Conservation (phyloP, 108 stramenopile species). For the Cyclotella kingstonii region DNA sequence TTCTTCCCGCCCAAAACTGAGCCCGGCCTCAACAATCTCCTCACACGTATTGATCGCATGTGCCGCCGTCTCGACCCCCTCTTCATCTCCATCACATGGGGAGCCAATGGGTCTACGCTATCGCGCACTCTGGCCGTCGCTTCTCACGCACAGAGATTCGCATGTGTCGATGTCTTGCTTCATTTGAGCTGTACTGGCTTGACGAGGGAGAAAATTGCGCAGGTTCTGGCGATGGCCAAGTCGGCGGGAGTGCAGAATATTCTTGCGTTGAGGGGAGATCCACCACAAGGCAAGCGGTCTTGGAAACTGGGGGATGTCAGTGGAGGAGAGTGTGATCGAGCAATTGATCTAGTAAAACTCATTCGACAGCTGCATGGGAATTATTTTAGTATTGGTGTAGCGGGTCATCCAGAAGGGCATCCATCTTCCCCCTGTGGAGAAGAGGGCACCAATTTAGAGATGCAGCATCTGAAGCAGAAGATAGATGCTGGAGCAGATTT, state of each 20-base stretch:
- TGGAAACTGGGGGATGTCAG: slow-evolving; percentile 72
- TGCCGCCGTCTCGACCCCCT: slow-evolving; percentile 83
- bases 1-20: slow-evolving; percentile 96
- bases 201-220: slow-evolving; percentile 50
- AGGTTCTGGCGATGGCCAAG: slow-evolving; percentile 59
- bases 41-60: slow-evolving; percentile 94
- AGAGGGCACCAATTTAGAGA: slow-evolving; percentile 49
- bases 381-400: slow-evolving; percentile 93
- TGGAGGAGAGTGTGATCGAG: slow-evolving; percentile 76
- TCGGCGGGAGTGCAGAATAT: slow-evolving; percentile 83
- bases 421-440: slow-evolving; percentile 60
- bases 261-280: slow-evolving; percentile 94
- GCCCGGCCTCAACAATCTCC: slow-evolving; percentile 90
- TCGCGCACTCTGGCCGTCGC: slow-evolving; percentile 81
- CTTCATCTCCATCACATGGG: slow-evolving; percentile 95
- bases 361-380: slow-evolving; percentile 89
- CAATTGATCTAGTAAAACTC: slow-evolving; percentile 89
- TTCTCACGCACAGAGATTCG: slow-evolving; percentile 80
- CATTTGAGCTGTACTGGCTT: slow-evolving; percentile 93
- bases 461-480: slow-evolving; percentile 90
- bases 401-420: slow-evolving; percentile 96
- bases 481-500: slow-evolving; percentile 94
- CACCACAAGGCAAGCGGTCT: slow-evolving; percentile 76
- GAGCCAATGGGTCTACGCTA: slow-evolving; percentile 76
- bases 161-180: slow-evolving; percentile 88